Base-by-base conservation (phyloP, 2,329 filamentous ascomycete genomes). In the Epichloe festucae region DNA sequence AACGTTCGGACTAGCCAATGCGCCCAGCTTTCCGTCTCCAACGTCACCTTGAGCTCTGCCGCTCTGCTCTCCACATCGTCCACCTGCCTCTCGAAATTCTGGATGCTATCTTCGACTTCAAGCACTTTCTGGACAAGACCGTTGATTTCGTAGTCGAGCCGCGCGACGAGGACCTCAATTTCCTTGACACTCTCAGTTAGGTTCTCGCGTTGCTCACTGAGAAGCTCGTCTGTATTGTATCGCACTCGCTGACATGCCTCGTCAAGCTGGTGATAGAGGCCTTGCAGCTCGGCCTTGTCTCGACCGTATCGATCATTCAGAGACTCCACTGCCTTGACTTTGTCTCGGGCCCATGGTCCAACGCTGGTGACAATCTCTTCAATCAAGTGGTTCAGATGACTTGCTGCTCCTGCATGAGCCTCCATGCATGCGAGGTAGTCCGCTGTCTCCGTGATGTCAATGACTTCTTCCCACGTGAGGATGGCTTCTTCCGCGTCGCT, bases 141-240 rank as follows among this genome's bases (percentile, higher is more conserved):
- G 54, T 85, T 80, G 55, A 96, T 84, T 71, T 96, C 91, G 66
- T 97, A 97, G 61, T 97, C 90, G 51, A 97, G 74, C 67, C 90
- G 90, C 19, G 89, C 88, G 3, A 85, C 81, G 40, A 94, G 72
- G 21, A 85, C 78, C 64, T 95, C 89, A 14, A 96, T 75, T 56
- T 93, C 87, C 64, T 85, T 85, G 54, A 89, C 73, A 15, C 77
- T 77, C 62, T 93, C 87, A 4, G 77, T 79, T 39, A 95, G 71
- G 49, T 78, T 75, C 21, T 76, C 74, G 41, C 83, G 79, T 67
- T 94, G 86, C 46, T 84, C 79, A 0, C 76, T 74, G 10, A 95
- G 68, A 15, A 89, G 70, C 53, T 87, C 84, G 36, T 84, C 78
- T 1, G 84, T 83, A 53, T 77, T 76, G 52, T 85, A 76, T 55